Conservation (phyloP, 805 yeast species). For the Lipomyces yamanashiensis region DNA sequence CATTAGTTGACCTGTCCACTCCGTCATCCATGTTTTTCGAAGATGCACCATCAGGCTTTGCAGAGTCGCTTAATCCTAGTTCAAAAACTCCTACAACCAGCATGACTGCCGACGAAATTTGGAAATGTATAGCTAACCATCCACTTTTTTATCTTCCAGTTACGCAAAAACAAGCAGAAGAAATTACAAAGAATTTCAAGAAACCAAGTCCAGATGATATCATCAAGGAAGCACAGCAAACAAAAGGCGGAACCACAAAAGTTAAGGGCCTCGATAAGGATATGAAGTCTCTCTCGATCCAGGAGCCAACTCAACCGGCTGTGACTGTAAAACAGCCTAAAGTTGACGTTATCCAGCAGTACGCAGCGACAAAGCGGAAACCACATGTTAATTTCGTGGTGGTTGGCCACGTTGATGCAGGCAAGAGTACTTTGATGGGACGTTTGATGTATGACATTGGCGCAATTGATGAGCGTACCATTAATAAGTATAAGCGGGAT, state of each 20-base stretch:
- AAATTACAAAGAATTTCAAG: constrained; percentile 58
- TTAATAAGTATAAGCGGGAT: constrained; percentile 66
- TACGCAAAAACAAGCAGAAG: constrained; percentile 41
- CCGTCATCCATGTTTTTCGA: constrained; percentile 28
- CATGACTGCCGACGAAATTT: constrained; percentile 24
- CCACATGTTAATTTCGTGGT: constrained; percentile 75
- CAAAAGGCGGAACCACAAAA: constrained; percentile 27
- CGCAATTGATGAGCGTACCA: constrained; percentile 65
- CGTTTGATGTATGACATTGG: constrained; percentile 69
- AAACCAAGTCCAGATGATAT: constrained; percentile 85
- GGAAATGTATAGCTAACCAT: constrained; percentile 49
- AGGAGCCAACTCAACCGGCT: constrained; percentile 44
- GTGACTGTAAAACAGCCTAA: constrained; percentile 45
- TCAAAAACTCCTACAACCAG: not conserved
- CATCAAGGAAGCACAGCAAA: constrained; percentile 60
- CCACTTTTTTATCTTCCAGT: constrained; percentile 45
- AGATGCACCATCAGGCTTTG: constrained; percentile 28
- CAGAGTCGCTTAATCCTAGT: constrained; percentile 18
- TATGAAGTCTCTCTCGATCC: constrained; percentile 23
- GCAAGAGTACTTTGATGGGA: constrained; percentile 81
- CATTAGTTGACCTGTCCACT: constrained; percentile 5
- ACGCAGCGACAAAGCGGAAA: constrained; percentile 48
- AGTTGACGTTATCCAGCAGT: constrained; percentile 51
- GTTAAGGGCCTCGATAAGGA: constrained; percentile 19
- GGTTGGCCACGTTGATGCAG: constrained; percentile 83